phyloP scores from a whole-genome alignment of 2,329 filamentous ascomycete species.

The Fusarium sp. region DNA sequence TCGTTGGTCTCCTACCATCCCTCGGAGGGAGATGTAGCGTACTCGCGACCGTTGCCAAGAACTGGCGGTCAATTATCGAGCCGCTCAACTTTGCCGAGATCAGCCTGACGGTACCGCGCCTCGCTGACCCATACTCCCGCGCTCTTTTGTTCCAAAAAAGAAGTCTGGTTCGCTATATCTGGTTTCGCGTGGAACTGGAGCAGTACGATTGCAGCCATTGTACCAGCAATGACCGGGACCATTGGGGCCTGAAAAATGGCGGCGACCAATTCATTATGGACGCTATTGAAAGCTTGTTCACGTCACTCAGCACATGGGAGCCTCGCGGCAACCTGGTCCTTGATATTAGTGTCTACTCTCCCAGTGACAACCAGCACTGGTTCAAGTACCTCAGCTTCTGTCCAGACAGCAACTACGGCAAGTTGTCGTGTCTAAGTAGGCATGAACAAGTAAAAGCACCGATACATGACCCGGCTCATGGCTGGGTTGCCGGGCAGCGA shows the following conservation, averaged over 20 bases:
- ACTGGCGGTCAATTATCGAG: slow-evolving; percentile 46
- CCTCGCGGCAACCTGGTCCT: slow-evolving; percentile 52
- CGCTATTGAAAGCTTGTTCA: slow-evolving; percentile 51
- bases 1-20: slow-evolving; percentile 35
- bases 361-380: slow-evolving; percentile 53
- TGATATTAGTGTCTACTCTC: slow-evolving; percentile 56
- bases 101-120: slow-evolving; percentile 43
- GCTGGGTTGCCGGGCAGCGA: slow-evolving; percentile 49
- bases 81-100: slow-evolving; percentile 48
- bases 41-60: slow-evolving; percentile 40
- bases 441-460: slow-evolving; percentile 34
- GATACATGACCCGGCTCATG: slow-evolving; percentile 48
- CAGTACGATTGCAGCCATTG: slow-evolving; percentile 43
- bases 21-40: slow-evolving; percentile 32
- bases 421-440: no score
- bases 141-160: slow-evolving; percentile 43
- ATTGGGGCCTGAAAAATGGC: slow-evolving; percentile 37
- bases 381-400: slow-evolving; percentile 53
- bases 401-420: slow-evolving; percentile 35
- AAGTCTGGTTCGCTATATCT: slow-evolving; percentile 46
- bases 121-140: slow-evolving; percentile 33
- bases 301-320: slow-evolving; percentile 51
- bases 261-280: slow-evolving; percentile 48
- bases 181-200: slow-evolving; percentile 50
- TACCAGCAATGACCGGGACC: slow-evolving; percentile 10